Evolutionary conservation across 768 basidiomycete genomes (phyloP).

Genomic region (Kwoniella heveanensis): DNA sequence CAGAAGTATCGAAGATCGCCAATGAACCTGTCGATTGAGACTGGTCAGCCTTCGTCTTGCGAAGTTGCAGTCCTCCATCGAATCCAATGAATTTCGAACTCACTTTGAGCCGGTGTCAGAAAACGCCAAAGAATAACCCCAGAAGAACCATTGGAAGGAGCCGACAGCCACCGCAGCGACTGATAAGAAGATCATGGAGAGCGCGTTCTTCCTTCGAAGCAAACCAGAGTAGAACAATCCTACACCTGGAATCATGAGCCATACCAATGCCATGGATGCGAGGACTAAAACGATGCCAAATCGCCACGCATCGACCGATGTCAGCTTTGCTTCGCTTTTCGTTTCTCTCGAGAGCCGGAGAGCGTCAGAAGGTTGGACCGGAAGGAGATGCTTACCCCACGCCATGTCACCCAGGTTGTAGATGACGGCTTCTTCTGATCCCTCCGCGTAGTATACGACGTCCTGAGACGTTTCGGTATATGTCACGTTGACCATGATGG

Average conservation of each 20-base stretch:
- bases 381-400: constrained; percentile 52
- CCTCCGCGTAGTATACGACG: constrained; percentile 44
- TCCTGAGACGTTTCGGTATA: constrained; percentile 47
- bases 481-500: constrained; percentile 52
- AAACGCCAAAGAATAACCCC: constrained; percentile 84
- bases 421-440: constrained; percentile 31
- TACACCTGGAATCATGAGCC: constrained; percentile 57
- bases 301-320: too few relatives aligned
- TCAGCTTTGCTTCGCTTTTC: neutral
- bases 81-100: too few relatives aligned
- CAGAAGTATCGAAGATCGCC: constrained; percentile 83
- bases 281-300: constrained; percentile 36
- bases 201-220: constrained; percentile 58
- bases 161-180: constrained; percentile 56
- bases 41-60: too few relatives aligned
- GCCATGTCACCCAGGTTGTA: constrained; percentile 56
- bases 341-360: neutral
- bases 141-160: constrained; percentile 65
- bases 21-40: too few relatives aligned
- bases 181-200: constrained; percentile 57
- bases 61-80: too few relatives aligned
- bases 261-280: constrained; percentile 53
- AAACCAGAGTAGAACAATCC: constrained; percentile 55
- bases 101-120: constrained; percentile 61
- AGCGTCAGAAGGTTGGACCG: too few relatives aligned